Base-by-base conservation (phyloP, 2,329 filamentous ascomycete genomes). In the Fusarium oligoseptatum region DNA sequence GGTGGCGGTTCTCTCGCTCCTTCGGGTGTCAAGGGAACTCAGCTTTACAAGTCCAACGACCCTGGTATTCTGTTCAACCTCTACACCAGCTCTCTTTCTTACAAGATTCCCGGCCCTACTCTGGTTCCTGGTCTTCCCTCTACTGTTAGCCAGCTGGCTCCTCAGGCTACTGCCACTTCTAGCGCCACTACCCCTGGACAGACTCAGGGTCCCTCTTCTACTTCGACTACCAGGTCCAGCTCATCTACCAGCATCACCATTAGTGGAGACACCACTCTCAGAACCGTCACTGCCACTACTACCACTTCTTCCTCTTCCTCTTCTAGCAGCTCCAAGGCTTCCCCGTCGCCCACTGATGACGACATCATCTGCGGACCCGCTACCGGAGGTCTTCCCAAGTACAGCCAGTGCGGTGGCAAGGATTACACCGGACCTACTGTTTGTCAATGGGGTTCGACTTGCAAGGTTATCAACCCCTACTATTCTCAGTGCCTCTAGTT, bases 1-100 rank as follows among this genome's bases (percentile, higher is more conserved):
- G 86, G 85, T 6, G 80, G 80, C n/a, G 83, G 83, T 15, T 77
- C 79, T 34, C 79, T 83, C 3, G 78, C 77, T 24, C 81, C 81
- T 8, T 66, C 67, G 6, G 81, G 81, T 8, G 78, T 81, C 39
- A 76, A 81, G 29, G 81, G 76, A 24, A 80, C 79, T 5, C 67
- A 77, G 20, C 76, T 82, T 29, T 78, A 82, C 74, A 79, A 75
- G 24, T 43, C 75, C 29, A 71, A 77, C 39, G 79, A 83, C 32
- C 74, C 81, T 1, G 81, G 81, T 12, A 81, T 83, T 57, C 65
- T 79, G 15, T 82, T 83, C 75, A 81, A 82, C 70, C 77, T 80
- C 6, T 81, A 82, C 60, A 80, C 76, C 3, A 77, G 68, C 15
- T 68, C 76, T 3, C 43, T 74, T 3, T 77, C 73, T 0, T 81